A percentile compares a stretch with the other conserved stretches of the same genome.
Conservation (phyloP, 2,329 filamentous ascomycete genomes). For the Monosporascus cannonballus region DNA sequence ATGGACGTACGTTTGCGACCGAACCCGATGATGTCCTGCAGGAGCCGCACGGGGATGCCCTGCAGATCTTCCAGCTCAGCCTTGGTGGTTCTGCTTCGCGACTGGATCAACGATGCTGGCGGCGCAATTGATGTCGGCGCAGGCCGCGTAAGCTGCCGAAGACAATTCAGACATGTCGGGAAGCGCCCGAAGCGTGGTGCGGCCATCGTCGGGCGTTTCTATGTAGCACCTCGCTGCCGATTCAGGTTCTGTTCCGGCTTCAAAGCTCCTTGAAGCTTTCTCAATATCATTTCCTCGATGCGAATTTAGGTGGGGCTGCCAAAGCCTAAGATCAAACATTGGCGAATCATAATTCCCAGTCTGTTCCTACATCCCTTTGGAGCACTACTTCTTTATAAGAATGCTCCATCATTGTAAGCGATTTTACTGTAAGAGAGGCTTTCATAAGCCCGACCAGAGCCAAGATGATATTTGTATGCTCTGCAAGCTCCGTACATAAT, state of each 20-base stretch:
- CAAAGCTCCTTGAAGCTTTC: not conserved
- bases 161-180: conserved; percentile 28
- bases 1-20: conserved; percentile 29
- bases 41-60: conserved; percentile 38
- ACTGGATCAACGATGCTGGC: conserved; percentile 23
- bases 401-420: too few species aligned
- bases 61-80: conserved; percentile 30
- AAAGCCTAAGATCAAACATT: too few species aligned
- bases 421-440: too few species aligned
- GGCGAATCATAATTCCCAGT: too few species aligned
- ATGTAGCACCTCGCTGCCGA: too few species aligned
- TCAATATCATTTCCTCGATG: not conserved
- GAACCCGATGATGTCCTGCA: conserved; percentile 33
- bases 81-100: conserved; percentile 31
- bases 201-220: conserved; percentile 2
- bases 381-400: too few species aligned
- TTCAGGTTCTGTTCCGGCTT: not conserved
- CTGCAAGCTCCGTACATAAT: too few species aligned
- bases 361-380: too few species aligned
- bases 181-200: conserved; percentile 8
- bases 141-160: conserved; percentile 22
- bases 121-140: conserved; percentile 12
- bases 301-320: not conserved
- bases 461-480: too few species aligned
- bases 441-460: too few species aligned